Evolutionary conservation across 345 rosid species (phyloP).

Genomic region (Lepidium sativum): DNA sequence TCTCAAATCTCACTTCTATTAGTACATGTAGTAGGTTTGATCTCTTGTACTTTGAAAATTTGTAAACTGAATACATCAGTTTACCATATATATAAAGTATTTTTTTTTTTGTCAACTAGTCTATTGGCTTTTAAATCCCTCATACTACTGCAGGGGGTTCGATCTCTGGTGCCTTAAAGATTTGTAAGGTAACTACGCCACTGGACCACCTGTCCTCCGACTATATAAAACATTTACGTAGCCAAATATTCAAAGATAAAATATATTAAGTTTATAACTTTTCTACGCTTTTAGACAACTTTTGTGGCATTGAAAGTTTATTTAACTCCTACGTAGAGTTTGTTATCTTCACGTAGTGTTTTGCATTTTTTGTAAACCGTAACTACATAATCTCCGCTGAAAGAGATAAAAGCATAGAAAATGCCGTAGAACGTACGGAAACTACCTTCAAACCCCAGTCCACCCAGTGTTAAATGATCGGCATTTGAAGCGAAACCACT

Average conservation of each 20-base stretch:
- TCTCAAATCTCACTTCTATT: too few species aligned
- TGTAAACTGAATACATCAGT: too few species aligned
- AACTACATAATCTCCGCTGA: constrained; percentile 25
- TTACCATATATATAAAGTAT: too few species aligned
- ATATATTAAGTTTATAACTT: neutral
- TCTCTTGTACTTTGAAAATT: too few species aligned
- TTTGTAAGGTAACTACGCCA: too few species aligned
- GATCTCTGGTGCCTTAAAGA: too few species aligned
- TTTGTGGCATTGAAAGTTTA: constrained; percentile 9
- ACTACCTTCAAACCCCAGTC: constrained; percentile 8
- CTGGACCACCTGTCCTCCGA: too few species aligned
- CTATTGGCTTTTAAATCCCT: too few species aligned
- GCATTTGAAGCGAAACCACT: constrained; percentile 4
- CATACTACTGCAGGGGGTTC: too few species aligned
- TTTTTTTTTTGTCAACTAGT: too few species aligned
- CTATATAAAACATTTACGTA: too few species aligned
- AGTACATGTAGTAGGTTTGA: too few species aligned
- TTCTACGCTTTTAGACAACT: neutral
- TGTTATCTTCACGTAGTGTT: constrained; percentile 21
- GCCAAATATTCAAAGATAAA: neutral
- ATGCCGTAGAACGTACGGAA: neutral
- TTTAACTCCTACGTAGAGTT: constrained; percentile 13
- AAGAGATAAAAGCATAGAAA: constrained; percentile 14
- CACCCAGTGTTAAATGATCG: constrained; percentile 5
- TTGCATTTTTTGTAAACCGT: constrained; percentile 9